Evolutionary conservation across 176 grass and related monocot species (phyloP).

Genomic region (Bonia amplexicaulis): DNA sequence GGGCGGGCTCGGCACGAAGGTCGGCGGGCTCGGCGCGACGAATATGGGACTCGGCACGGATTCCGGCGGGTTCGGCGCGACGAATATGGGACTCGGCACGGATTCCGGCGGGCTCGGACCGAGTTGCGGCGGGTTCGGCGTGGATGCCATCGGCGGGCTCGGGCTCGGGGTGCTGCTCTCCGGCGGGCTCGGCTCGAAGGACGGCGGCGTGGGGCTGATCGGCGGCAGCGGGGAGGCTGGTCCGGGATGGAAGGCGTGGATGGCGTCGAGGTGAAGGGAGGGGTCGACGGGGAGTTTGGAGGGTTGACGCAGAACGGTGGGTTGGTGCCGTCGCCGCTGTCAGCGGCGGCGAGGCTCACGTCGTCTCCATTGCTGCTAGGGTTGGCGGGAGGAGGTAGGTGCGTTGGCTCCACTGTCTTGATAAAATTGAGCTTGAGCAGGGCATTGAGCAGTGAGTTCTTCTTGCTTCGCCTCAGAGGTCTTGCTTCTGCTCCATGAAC

Average conservation of each 20-base stretch:
- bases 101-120: constrained; percentile 21
- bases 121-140: constrained; percentile 23
- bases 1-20: constrained; percentile 25
- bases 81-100: constrained; percentile 31
- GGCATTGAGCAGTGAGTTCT: constrained; percentile 32
- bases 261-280: constrained; percentile 27
- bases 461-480: constrained; percentile 30
- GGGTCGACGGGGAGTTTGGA: constrained; percentile 11
- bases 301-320: constrained; percentile 60
- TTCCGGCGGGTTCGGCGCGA: constrained; percentile 23
- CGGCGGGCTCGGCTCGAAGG: constrained; percentile 56
- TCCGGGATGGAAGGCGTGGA: constrained; percentile 20
- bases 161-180: background rate
- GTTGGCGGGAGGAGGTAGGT: background rate
- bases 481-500: constrained; percentile 51
- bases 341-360: constrained; percentile 18
- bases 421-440: constrained; percentile 49
- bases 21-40: constrained; percentile 28
- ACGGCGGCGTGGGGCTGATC: constrained; percentile 30
- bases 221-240: constrained; percentile 38
- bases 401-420: constrained; percentile 33
- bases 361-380: background rate
- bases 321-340: background rate
- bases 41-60: constrained; percentile 30
- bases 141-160: background rate